These are phyloP conservation scores for Rhododendron henanense DNA, from an alignment of 148 eudicot genomes.

Conservation along the genomic window DNA sequence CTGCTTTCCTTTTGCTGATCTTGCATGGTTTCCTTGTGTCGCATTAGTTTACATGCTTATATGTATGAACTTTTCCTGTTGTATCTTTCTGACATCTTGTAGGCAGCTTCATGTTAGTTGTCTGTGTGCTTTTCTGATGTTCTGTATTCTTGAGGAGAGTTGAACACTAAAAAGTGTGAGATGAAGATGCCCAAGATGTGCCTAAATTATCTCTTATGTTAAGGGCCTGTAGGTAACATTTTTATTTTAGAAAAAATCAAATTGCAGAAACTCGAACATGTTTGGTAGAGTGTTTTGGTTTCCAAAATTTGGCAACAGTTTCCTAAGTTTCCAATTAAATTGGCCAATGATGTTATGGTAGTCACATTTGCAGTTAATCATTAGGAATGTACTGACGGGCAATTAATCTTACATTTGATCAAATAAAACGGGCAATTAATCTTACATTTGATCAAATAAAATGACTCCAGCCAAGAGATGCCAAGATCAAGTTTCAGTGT, in stretches of 20 bases:
- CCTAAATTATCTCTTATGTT: neutral
- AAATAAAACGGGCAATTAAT: neutral
- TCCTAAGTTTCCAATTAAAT: neutral
- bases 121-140: neutral
- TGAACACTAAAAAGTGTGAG: neutral
- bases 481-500: slow-evolving; percentile 68
- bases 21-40: neutral
- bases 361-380: neutral
- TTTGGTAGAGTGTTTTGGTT: neutral
- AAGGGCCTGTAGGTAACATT: neutral
- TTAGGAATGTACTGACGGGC: neutral
- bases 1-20: neutral
- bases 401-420: neutral
- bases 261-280: neutral
- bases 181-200: neutral
- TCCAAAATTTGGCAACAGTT: neutral
- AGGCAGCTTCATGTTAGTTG: neutral
- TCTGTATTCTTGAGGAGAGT: neutral
- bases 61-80: neutral
- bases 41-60: neutral
- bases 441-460: neutral
- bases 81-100: neutral
- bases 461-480: slow-evolving; percentile 72
- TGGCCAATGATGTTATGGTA: neutral
- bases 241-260: neutral